Evolutionary conservation across 2,329 filamentous ascomycete species (phyloP).

Genomic region (Sporothrix phasma): DNA sequence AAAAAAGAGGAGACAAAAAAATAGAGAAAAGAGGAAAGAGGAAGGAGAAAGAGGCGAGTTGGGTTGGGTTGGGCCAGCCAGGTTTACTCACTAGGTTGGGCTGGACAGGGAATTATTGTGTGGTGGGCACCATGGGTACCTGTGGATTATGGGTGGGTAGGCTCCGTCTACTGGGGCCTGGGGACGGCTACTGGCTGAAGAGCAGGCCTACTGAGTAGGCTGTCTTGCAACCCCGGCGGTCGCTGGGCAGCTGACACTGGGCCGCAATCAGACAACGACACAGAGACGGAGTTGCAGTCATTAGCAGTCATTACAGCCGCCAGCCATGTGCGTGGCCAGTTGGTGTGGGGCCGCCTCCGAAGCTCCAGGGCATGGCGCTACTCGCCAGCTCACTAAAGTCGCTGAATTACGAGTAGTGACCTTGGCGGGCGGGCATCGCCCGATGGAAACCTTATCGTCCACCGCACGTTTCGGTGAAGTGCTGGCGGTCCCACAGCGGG

Average conservation of each 20-base stretch:
- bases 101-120: neutral
- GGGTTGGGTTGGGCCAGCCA: neutral
- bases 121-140: neutral
- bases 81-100: neutral
- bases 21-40: slow-evolving; percentile 2
- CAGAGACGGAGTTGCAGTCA: too few relatives aligned
- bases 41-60: neutral
- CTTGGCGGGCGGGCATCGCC: neutral
- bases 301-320: neutral
- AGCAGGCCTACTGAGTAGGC: neutral
- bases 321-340: neutral
- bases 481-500: neutral
- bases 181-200: neutral
- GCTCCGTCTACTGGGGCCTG: neutral
- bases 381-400: too few relatives aligned
- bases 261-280: neutral
- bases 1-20: slow-evolving; percentile 1
- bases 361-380: slow-evolving; percentile 1
- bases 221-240: neutral
- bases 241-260: neutral
- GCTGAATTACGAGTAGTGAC: neutral
- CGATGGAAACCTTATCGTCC: neutral
- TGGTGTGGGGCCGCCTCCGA: neutral
- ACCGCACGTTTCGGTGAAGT: neutral
- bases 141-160: neutral